These are phyloP conservation scores for Populus hybrid DNA, from an alignment of 441 rosid species.

Conservation along the genomic window DNA sequence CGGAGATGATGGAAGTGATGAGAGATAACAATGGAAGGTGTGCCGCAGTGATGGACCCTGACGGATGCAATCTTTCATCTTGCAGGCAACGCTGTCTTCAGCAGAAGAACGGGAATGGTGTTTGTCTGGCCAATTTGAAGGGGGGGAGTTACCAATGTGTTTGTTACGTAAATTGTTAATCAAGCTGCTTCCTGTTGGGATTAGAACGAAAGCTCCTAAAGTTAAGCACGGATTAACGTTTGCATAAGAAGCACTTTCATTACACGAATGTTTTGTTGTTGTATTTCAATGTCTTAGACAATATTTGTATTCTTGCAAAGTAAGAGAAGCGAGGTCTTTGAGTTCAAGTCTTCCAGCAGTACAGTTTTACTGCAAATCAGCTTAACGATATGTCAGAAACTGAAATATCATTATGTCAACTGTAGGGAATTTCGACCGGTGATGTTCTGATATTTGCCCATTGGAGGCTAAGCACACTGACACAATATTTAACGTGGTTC, in stretches of 20 bases:
- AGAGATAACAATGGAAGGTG: slow-evolving; percentile 24
- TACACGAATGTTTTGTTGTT: not conserved
- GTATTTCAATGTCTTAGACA: not conserved
- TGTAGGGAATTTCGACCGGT: too few species aligned
- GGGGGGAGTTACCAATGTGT: slow-evolving; percentile 33
- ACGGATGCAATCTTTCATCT: slow-evolving; percentile 25
- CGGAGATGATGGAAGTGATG: slow-evolving; percentile 7
- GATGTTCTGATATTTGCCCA: too few species aligned
- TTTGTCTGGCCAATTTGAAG: slow-evolving; percentile 27
- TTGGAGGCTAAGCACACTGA: too few species aligned
- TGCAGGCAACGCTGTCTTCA: slow-evolving; percentile 34
- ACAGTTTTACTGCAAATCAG: not conserved
- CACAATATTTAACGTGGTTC: too few species aligned
- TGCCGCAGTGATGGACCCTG: slow-evolving; percentile 28
- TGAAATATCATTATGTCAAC: too few species aligned
- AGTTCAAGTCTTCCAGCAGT: not conserved
- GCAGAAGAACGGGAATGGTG: slow-evolving; percentile 37
- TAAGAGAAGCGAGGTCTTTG: not conserved
- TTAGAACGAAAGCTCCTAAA: not conserved
- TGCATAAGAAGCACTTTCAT: too few species aligned
- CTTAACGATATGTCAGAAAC: not conserved
- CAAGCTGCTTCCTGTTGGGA: not conserved
- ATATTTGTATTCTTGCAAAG: not conserved
- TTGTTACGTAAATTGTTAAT: slow-evolving; percentile 29
- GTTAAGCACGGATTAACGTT: too few species aligned